Conservation (phyloP, 805 yeast genomes). For the Yarrowia keelungensis region DNA sequence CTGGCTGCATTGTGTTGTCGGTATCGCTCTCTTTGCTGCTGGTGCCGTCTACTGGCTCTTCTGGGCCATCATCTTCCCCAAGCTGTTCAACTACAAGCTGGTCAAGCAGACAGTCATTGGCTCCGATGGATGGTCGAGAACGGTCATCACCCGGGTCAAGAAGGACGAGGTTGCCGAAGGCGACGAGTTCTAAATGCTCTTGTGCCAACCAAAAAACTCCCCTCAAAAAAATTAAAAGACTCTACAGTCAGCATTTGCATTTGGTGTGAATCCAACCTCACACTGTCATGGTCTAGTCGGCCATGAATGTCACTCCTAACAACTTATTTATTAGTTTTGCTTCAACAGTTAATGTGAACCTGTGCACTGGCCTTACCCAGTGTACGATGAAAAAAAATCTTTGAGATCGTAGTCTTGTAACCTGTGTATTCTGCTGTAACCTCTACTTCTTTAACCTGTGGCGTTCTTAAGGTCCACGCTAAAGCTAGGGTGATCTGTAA, state of each 20-base stretch:
- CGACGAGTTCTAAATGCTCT: slow-evolving; percentile 7
- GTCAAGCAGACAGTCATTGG: slow-evolving; percentile 34
- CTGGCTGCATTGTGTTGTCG: slow-evolving; percentile 81
- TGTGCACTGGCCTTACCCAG: slow-evolving; percentile 11
- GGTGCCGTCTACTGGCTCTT: slow-evolving; percentile 65
- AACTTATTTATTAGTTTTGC: slow-evolving; percentile 38
- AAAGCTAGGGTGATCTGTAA: too few relatives aligned
- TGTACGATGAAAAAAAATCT: not conserved
- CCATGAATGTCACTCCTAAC: slow-evolving; percentile 35
- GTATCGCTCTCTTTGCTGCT: slow-evolving; percentile 75
- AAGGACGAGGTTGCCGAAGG: slow-evolving; percentile 19
- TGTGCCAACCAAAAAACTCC: not conserved
- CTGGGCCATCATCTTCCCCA: slow-evolving; percentile 68
- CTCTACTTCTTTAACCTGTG: not conserved
- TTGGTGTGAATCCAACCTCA: slow-evolving; percentile 39
- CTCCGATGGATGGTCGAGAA: slow-evolving; percentile 39
- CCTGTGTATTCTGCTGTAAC: too few relatives aligned
- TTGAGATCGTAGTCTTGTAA: not conserved
- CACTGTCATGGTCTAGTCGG: slow-evolving; percentile 1
- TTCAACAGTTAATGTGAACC: slow-evolving; percentile 38
- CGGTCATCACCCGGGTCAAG: slow-evolving; percentile 28
- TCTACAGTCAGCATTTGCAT: slow-evolving; percentile 14
- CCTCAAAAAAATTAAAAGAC: not conserved
- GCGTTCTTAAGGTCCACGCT: too few relatives aligned
- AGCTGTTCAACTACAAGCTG: slow-evolving; percentile 40